Evolutionary conservation across 78 protist species (phyloP).

Genomic region (Dictyostelium capitatum): DNA sequence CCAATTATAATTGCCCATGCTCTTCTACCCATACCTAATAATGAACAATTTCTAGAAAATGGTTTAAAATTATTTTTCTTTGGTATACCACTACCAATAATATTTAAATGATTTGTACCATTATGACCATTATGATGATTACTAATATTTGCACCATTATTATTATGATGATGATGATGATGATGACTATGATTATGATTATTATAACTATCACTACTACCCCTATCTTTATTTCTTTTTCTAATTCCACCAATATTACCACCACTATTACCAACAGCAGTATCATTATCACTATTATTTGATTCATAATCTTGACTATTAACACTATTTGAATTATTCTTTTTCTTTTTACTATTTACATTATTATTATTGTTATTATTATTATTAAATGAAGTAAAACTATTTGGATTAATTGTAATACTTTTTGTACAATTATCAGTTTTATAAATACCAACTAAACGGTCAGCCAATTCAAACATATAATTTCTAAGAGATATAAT

Average conservation of each 20-base stretch:
- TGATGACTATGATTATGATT: neutral
- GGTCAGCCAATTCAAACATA: slow-evolving; percentile 99
- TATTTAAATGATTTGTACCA: neutral
- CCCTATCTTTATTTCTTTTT: neutral
- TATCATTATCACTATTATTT: no score
- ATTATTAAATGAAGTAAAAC: neutral
- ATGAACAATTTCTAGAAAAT: slow-evolving; percentile 41
- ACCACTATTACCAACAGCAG: neutral
- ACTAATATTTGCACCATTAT: neutral
- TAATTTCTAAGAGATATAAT: slow-evolving; percentile 98
- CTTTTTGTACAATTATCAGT: slow-evolving; percentile 96
- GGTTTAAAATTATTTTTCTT: slow-evolving; percentile 42
- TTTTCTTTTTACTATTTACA: no score
- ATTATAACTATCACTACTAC: neutral
- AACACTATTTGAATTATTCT: no score
- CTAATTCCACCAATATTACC: neutral
- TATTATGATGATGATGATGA: neutral
- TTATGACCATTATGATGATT: neutral
- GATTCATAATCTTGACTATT: no score
- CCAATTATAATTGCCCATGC: slow-evolving; percentile 75
- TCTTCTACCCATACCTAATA: slow-evolving; percentile 71
- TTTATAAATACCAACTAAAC: slow-evolving; percentile 99
- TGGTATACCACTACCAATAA: slow-evolving; percentile 4
- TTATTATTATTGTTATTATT: no score
- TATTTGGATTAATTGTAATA: slow-evolving; percentile 96